Percentiles rank a stretch among this genome's conserved stretches.
phyloP scores from a whole-genome alignment of 2,329 filamentous ascomycete genomes.

The Phaeosphaeria sp. region DNA sequence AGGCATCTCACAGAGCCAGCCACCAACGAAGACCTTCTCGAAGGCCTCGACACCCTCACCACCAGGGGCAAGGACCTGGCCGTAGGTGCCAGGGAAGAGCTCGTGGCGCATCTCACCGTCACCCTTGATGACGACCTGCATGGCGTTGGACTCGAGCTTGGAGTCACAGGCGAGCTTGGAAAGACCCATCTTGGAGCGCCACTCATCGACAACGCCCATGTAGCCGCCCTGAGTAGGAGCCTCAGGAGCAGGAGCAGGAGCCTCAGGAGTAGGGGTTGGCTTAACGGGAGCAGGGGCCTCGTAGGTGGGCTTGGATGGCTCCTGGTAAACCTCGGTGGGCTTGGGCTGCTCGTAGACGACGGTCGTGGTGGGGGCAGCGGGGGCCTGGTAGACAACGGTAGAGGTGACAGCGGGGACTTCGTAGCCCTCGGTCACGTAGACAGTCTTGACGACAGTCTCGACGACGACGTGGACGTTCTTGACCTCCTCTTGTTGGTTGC shows the following conservation, averaged over 20 bases:
- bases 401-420: conserved; percentile 9
- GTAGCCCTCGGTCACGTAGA: conserved; percentile 28
- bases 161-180: conserved; percentile 19
- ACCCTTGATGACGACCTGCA: conserved; percentile 27
- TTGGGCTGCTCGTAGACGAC: conserved; percentile 10
- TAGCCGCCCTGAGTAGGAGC: conserved; percentile 24
- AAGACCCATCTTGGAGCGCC: conserved; percentile 38
- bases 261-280: conserved; percentile 12
- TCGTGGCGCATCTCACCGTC: conserved; percentile 42
- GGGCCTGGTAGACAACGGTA: conserved; percentile 6
- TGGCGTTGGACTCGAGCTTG: conserved; percentile 35
- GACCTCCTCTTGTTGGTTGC: conserved; percentile 19
- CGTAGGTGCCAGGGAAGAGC: conserved; percentile 37
- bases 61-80: conserved; percentile 39
- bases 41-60: conserved; percentile 24
- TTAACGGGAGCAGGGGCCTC: conserved; percentile 13
- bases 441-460: conserved; percentile 35
- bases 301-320: conserved; percentile 9
- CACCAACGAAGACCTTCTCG: conserved; percentile 40
- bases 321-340: conserved; percentile 6
- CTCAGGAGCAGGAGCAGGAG: conserved; percentile 18
- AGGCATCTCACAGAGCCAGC: conserved; percentile 45
- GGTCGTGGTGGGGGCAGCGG: conserved; percentile 11
- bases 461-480: conserved; percentile 32
- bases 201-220: conserved; percentile 34